Percentiles rank a stretch among this genome's conserved stretches.
Conservation (phyloP, 352 stramenopile genomes). For the Lagenidium giganteum region DNA sequence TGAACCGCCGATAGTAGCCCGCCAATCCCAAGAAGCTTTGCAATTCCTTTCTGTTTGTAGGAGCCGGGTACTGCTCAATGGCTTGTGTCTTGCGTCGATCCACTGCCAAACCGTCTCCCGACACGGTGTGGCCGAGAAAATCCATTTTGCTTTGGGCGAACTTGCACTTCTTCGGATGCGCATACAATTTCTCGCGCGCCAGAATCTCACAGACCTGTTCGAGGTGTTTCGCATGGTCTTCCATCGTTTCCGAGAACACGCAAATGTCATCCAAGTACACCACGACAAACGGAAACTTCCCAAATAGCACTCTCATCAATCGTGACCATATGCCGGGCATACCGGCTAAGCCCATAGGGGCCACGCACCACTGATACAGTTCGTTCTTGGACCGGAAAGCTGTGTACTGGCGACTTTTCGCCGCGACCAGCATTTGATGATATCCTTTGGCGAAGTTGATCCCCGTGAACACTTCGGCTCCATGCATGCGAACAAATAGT, state of each 20-base stretch:
- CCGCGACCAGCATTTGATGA: slow-evolving; percentile 9
- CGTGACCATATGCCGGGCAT: not conserved
- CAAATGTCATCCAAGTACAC: slow-evolving; percentile 4
- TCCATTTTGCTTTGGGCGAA: slow-evolving; percentile 8
- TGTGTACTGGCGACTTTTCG: not conserved
- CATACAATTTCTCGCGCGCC: slow-evolving; percentile 6
- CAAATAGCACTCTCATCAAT: not conserved
- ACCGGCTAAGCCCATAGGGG: slow-evolving; percentile 1
- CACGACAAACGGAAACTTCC: slow-evolving; percentile 1
- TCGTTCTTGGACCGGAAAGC: not conserved
- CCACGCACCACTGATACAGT: slow-evolving; percentile 6
- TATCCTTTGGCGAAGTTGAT: slow-evolving; percentile 7
- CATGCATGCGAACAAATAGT: slow-evolving; percentile 16
- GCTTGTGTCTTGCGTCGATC: slow-evolving; percentile 11
- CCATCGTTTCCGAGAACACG: slow-evolving; percentile 8
- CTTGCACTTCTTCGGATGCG: slow-evolving; percentile 11
- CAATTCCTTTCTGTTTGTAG: slow-evolving; percentile 1
- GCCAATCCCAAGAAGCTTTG: slow-evolving; percentile 14
- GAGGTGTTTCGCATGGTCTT: slow-evolving; percentile 14
- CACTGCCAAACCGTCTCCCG: slow-evolving; percentile 5
- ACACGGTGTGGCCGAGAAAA: slow-evolving; percentile 16
- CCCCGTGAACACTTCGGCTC: not conserved
- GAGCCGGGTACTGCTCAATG: slow-evolving; percentile 7
- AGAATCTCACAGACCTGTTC: slow-evolving; percentile 8
- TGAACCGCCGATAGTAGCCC: slow-evolving; percentile 21